These are phyloP conservation scores for Lecanicillium sp. DNA, from an alignment of 2,329 filamentous ascomycete genomes.

Conservation along the genomic window DNA sequence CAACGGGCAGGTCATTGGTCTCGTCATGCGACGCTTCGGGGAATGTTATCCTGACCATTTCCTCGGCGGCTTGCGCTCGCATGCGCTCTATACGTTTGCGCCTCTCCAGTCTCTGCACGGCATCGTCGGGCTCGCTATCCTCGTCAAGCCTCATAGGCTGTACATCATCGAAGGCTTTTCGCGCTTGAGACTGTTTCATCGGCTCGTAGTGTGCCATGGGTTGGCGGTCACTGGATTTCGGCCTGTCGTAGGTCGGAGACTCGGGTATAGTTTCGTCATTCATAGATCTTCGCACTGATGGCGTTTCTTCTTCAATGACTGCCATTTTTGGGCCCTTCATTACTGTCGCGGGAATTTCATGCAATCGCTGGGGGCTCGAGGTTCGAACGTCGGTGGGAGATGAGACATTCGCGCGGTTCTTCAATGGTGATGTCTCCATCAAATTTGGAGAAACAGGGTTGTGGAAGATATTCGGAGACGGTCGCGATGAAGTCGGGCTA, in stretches of 20 bases:
- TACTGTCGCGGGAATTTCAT: constrained; percentile 22
- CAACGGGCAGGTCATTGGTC: constrained; percentile 14
- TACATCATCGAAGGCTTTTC: constrained; percentile 20
- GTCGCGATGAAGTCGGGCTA: constrained; percentile 50
- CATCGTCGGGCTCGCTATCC: constrained; percentile 27
- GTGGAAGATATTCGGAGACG: constrained; percentile 40
- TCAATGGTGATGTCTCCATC: constrained; percentile 38
- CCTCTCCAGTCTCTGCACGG: constrained; percentile 34
- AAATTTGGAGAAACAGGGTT: constrained; percentile 38
- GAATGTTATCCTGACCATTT: constrained; percentile 33
- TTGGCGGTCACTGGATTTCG: constrained; percentile 16
- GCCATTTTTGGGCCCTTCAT: constrained; percentile 13
- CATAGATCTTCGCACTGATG: constrained; percentile 14
- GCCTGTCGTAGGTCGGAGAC: constrained; percentile 22
- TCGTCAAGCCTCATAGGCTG: constrained; percentile 16
- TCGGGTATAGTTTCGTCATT: constrained; percentile 26
- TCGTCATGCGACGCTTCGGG: constrained; percentile 14
- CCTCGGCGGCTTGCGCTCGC: constrained; percentile 29
- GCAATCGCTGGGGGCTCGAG: constrained; percentile 31
- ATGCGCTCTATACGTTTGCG: constrained; percentile 28
- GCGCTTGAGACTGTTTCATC: constrained; percentile 37
- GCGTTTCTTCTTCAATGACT: constrained; percentile 17
- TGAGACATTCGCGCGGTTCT: constrained; percentile 37
- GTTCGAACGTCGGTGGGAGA: constrained; percentile 32
- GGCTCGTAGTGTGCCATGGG: constrained; percentile 35